A percentile compares a stretch with the other conserved stretches of the same genome.
These are phyloP conservation scores for Salicornia ramosissima DNA, from an alignment of 148 eudicot genomes.

Conservation along the genomic window DNA sequence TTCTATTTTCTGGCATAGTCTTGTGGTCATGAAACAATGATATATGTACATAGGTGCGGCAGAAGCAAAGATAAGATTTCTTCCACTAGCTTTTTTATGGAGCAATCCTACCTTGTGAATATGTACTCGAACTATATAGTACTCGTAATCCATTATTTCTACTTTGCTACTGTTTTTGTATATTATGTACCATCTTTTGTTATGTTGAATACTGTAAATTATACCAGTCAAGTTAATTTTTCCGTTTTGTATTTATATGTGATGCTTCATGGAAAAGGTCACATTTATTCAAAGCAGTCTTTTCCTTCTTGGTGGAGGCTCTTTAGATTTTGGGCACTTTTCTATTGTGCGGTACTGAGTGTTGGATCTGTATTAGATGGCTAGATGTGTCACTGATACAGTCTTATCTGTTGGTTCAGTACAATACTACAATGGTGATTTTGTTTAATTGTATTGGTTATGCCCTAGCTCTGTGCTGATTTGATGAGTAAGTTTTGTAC, in stretches of 20 bases:
- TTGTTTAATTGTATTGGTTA: neutral
- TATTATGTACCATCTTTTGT: no score
- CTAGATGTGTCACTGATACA: neutral
- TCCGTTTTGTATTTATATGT: neutral
- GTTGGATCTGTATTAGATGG: neutral
- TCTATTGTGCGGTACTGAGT: neutral
- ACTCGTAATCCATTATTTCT: no score
- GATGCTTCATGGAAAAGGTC: neutral
- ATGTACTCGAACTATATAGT: neutral
- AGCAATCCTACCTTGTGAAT: no score
- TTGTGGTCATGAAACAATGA: neutral
- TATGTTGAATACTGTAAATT: no score
- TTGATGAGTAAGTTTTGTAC: no score
- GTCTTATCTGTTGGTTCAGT: neutral
- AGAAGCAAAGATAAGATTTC: neutral
- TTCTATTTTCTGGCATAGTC: neutral
- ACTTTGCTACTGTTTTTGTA: no score
- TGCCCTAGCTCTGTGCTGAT: no score
- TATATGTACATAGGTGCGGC: neutral
- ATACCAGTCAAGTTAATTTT: neutral
- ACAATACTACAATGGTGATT: neutral
- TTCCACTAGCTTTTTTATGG: neutral
- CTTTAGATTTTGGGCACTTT: neutral
- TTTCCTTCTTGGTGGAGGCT: neutral
- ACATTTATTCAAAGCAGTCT: neutral